Base-by-base conservation (phyloP, 169 alveolate genomes). In the Cryptosporidium xiaoi region DNA sequence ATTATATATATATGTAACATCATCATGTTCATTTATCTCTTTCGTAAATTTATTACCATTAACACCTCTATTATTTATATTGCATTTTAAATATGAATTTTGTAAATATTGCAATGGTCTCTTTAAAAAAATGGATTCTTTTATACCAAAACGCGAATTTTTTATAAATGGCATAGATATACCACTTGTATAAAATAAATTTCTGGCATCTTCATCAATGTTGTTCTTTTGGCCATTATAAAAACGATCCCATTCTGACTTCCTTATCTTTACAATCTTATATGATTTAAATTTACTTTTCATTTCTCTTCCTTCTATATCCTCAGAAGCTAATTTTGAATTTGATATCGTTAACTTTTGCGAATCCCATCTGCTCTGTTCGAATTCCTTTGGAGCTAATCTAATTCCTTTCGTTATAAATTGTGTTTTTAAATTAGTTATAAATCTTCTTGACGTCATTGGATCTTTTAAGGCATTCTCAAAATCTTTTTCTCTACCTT, bases 191-290 rank as follows among this genome's bases (percentile, higher is more conserved):
- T 69, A 69, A 33, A 69, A 69, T n/a, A 69, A 46, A 46, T 69
- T 69, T 53, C 83, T 24, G n/a, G 83, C 83, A 18, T 69, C 83
- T 62, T 69, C 83, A n/a, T 69, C 83, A 48, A 53, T 53, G 1
- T 53, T 53, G 3, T 66, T 53, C 29, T 53, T 69, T 33, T 51
- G 83, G 1, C 83, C 83, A 15, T 55, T 29, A 55, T 69, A 69
- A 46, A 69, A 69, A 18, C 40, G 51, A 20, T 69, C 83, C 83
- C 83, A 69, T 6, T 56, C 67, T 34, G 68, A 53, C 58, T 69
- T 69, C 20, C 51, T 48, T 16, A 69, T 69, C 20, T 55, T 69
- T 29, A 69, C 20, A 66, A 69, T 69, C 15, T 66, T 51, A 16
- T 50, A 27, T 18, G 67, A 51, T 31, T 55, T 51, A 56, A 69